Evolutionary conservation across 2,329 filamentous ascomycete species (phyloP).

Genomic region (Ceratocystis papillata): DNA sequence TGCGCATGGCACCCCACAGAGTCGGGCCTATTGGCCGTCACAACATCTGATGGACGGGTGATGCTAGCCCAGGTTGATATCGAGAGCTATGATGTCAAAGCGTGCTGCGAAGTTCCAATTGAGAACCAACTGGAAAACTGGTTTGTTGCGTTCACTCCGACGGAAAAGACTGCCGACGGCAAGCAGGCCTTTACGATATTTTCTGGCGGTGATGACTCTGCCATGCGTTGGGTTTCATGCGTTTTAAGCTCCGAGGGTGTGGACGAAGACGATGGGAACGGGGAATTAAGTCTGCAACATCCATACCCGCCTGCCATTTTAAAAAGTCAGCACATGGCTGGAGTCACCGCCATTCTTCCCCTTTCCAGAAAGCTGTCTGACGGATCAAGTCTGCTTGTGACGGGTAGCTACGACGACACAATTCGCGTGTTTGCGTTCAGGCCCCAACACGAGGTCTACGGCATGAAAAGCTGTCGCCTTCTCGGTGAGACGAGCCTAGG

Average conservation of each 20-base stretch:
- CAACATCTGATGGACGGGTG: constrained; percentile 58
- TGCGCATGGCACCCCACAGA: constrained; percentile 59
- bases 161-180: constrained; percentile 22
- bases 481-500: constrained; percentile 59
- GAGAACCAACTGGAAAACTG: constrained; percentile 58
- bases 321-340: constrained; percentile 57
- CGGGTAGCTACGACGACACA: constrained; percentile 84
- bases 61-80: constrained; percentile 42
- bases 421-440: constrained; percentile 55
- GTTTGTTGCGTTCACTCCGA: constrained; percentile 52
- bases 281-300: constrained; percentile 22
- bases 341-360: constrained; percentile 77
- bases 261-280: constrained; percentile 24
- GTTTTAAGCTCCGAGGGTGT: background rate
- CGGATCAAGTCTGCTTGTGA: constrained; percentile 53
- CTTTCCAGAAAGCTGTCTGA: constrained; percentile 38
- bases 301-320: constrained; percentile 29
- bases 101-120: constrained; percentile 34
- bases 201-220: constrained; percentile 67
- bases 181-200: constrained; percentile 38
- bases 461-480: constrained; percentile 37
- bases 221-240: constrained; percentile 41
- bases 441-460: constrained; percentile 34
- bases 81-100: constrained; percentile 33
- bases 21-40: constrained; percentile 51